Conservation (phyloP, 2,329 filamentous ascomycete species). For the Claviceps purpurea region DNA sequence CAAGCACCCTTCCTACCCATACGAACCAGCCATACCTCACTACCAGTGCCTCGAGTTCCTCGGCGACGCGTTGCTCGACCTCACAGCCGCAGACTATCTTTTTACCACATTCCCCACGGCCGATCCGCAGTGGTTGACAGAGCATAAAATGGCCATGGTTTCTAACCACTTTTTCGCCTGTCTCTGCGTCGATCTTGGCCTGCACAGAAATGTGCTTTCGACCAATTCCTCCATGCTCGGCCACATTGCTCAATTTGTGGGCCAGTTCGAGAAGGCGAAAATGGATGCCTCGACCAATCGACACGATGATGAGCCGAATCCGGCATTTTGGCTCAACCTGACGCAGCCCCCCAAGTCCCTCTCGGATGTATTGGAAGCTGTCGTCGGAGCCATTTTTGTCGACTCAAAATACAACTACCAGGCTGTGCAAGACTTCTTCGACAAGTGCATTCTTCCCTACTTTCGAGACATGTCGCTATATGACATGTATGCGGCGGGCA, state of each 20-base stretch:
- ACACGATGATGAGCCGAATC: slow-evolving; percentile 18
- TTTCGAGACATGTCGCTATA: slow-evolving; percentile 82
- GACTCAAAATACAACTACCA: slow-evolving; percentile 70
- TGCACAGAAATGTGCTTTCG: slow-evolving; percentile 59
- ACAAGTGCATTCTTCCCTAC: slow-evolving; percentile 57
- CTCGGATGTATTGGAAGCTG: slow-evolving; percentile 79
- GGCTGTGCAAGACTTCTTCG: slow-evolving; percentile 65
- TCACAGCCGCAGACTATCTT: slow-evolving; percentile 71
- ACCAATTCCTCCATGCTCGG: slow-evolving; percentile 29
- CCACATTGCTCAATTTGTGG: slow-evolving; percentile 40
- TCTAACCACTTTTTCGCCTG: slow-evolving; percentile 88
- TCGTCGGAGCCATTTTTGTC: slow-evolving; percentile 81
- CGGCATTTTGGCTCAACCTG: slow-evolving; percentile 56
- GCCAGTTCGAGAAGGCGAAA: slow-evolving; percentile 39
- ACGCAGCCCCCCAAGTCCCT: slow-evolving; percentile 59
- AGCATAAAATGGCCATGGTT: slow-evolving; percentile 99
- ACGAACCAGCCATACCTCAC: slow-evolving; percentile 58
- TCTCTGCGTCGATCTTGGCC: slow-evolving; percentile 62
- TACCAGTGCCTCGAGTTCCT: slow-evolving; percentile 91
- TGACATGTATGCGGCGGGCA: slow-evolving; percentile 73
- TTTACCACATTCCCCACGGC: slow-evolving; percentile 64
- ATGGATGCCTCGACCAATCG: slow-evolving; percentile 18
- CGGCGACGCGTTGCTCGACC: slow-evolving; percentile 78
- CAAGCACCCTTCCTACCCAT: slow-evolving; percentile 74
- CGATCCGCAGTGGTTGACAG: slow-evolving; percentile 92